Base-by-base conservation (phyloP, 2,329 filamentous ascomycete genomes). In the Cladophialophora immunda region DNA sequence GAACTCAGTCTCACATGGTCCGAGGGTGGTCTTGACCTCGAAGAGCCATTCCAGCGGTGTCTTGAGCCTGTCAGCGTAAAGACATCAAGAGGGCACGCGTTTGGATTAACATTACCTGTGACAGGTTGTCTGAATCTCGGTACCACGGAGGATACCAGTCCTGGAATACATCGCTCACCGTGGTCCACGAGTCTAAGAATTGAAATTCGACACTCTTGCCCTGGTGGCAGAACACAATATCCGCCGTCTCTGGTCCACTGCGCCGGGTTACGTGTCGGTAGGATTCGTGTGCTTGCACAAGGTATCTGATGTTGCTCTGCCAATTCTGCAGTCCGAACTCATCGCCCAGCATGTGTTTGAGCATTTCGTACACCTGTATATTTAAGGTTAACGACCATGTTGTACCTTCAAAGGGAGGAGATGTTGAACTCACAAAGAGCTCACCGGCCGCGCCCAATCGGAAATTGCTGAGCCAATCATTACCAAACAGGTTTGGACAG, bases 21-120 rank as follows among this genome's bases (percentile, higher is more conserved):
- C 68, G 30, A 60, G 57, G 13, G 68, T 64, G 2, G 68, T 63
- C 45, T 70, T 70, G 65, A 70, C 65, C 50, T 70, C 65, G 29
- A 70, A 62, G 30, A 70, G 65, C 57, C 62, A 70, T 57, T 68
- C 62, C 17, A 66, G 32, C 3, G 60, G 52, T 36, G n/a, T 17
- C 56, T 67, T 53, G 22, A 30, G 27, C 17, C 8, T 47, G 65
- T 60, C 36, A 59, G 65, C 27, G n/a, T n/a, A n/a, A n/a, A n/a
- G n/a, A n/a, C n/a, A n/a, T n/a, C n/a, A n/a, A n/a, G n/a, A n/a
- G n/a, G n/a, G n/a, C n/a, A n/a, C n/a, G n/a, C n/a, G n/a, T n/a
- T n/a, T n/a, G n/a, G n/a, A n/a, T n/a, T n/a, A n/a, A n/a, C n/a
- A n/a, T n/a, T n/a, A n/a, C n/a, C n/a, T n/a, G n/a, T n/a, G n/a